phyloP scores from a whole-genome alignment of 2,329 filamentous ascomycete species.

The Alternaria dauci region DNA sequence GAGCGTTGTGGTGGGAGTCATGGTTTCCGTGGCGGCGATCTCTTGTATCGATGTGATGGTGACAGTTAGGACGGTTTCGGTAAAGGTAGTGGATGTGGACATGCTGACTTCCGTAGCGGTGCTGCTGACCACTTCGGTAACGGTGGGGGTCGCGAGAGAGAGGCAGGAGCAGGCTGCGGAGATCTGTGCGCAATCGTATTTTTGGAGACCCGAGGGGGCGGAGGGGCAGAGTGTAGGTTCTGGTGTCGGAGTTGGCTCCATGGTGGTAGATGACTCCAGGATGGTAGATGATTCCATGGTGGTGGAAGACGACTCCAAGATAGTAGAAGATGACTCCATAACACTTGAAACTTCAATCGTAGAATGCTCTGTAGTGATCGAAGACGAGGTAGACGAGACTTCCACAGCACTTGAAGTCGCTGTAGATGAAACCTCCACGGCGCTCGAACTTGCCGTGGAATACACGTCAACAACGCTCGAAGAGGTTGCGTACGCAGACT shows the following conservation, averaged over 20 bases:
- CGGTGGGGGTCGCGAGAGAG: not conserved
- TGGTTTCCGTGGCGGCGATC: not conserved
- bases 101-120: not conserved
- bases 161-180: slow-evolving; percentile 4
- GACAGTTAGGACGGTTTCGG: not conserved
- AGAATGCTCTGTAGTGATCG: not conserved
- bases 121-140: not conserved
- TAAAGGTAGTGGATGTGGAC: not conserved
- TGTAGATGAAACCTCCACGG: not conserved
- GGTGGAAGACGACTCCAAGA: too few relatives aligned
- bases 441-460: not conserved
- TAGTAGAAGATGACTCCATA: not conserved
- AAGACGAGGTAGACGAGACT: not conserved
- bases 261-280: not conserved
- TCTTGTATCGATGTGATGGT: not conserved
- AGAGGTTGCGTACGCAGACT: not conserved
- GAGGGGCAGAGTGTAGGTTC: not conserved
- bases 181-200: not conserved
- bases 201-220: not conserved
- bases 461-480: not conserved
- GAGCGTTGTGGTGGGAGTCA: not conserved
- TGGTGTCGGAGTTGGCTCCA: not conserved
- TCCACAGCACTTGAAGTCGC: not conserved
- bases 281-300: not conserved
- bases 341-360: fast-evolving